A percentile compares a stretch with the other conserved stretches of the same genome.
Evolutionary conservation across 2,329 filamentous ascomycete species (phyloP).

Genomic region (Hypoxylon sp.): DNA sequence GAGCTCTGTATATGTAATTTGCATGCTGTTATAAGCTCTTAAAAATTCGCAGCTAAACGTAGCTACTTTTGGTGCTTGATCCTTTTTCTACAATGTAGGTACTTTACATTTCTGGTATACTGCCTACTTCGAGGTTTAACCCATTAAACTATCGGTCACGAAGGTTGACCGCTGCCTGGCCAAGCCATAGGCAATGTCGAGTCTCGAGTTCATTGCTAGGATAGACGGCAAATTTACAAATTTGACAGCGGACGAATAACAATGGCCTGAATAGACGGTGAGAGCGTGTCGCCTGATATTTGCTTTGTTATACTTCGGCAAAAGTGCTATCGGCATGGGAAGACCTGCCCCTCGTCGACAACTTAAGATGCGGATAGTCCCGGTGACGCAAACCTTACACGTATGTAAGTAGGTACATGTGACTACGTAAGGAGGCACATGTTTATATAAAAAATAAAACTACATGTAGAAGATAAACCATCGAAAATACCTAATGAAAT

Average conservation of each 20-base stretch:
- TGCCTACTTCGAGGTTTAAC: neutral
- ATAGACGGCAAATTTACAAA: neutral
- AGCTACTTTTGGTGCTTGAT: slow-evolving; percentile 6
- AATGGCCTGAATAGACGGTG: slow-evolving; percentile 9
- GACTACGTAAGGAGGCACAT: too few relatives aligned
- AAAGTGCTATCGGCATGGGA: neutral
- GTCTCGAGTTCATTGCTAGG: neutral
- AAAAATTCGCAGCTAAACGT: slow-evolving; percentile 15
- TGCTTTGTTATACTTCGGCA: slow-evolving; percentile 13
- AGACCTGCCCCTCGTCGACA: slow-evolving; percentile 9
- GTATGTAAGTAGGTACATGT: too few relatives aligned
- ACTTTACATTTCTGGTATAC: neutral
- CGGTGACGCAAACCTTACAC: neutral
- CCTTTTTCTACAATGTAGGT: neutral
- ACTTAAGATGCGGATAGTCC: neutral
- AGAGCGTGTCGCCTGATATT: slow-evolving; percentile 7
- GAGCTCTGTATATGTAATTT: slow-evolving; percentile 35
- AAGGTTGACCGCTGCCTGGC: neutral
- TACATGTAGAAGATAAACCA: too few relatives aligned
- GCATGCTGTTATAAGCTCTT: slow-evolving; percentile 7
- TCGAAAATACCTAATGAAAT: neutral
- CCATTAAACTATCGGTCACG: neutral
- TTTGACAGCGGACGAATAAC: neutral
- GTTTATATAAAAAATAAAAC: too few relatives aligned
- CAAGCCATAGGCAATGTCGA: neutral